Evolutionary conservation across 352 stramenopile genomes (phyloP).

Genomic region (Globisporangium apiculatum): DNA sequence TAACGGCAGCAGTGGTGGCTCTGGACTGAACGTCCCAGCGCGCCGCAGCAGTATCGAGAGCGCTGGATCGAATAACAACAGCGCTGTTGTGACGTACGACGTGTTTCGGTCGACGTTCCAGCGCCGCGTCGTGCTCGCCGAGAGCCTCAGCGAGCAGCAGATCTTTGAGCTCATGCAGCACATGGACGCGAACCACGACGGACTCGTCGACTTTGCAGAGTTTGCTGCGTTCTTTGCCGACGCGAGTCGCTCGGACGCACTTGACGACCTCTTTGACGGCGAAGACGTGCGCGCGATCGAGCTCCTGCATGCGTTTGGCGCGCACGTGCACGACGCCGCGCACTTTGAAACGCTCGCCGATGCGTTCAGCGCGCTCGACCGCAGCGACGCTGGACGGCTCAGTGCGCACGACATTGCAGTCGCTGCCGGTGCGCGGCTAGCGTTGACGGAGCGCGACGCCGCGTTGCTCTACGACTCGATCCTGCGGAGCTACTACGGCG

Average conservation of each 20-base stretch:
- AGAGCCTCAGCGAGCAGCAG: conserved; percentile 81
- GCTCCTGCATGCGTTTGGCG: conserved; percentile 58
- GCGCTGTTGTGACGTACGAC: conserved; percentile 62
- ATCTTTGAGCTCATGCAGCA: conserved; percentile 92
- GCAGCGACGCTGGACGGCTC: conserved; percentile 27
- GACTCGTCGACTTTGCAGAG: conserved; percentile 85
- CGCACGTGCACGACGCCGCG: conserved; percentile 27
- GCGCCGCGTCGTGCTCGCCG: conserved; percentile 38
- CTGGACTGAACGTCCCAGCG: too few relatives aligned
- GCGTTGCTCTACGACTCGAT: conserved; percentile 58
- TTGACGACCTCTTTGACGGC: conserved; percentile 72
- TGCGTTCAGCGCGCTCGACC: conserved; percentile 54
- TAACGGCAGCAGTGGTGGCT: not conserved
- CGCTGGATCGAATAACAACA: not conserved
- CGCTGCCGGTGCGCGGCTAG: conserved; percentile 15
- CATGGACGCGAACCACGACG: conserved; percentile 88
- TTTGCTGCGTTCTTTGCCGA: conserved; percentile 86
- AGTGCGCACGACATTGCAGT: conserved; percentile 38
- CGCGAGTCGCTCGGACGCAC: conserved; percentile 60
- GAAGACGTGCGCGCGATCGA: conserved; percentile 69
- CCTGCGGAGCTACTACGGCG: conserved; percentile 56
- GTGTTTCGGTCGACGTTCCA: conserved; percentile 73
- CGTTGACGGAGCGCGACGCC: conserved; percentile 37
- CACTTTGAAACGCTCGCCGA: conserved; percentile 46
- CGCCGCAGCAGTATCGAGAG: conserved; percentile 32